Percentiles rank a stretch among this genome's conserved stretches.
These are phyloP conservation scores for Fusarium chlamydosporum DNA, from an alignment of 2,329 filamentous ascomycete species.

Conservation along the genomic window DNA sequence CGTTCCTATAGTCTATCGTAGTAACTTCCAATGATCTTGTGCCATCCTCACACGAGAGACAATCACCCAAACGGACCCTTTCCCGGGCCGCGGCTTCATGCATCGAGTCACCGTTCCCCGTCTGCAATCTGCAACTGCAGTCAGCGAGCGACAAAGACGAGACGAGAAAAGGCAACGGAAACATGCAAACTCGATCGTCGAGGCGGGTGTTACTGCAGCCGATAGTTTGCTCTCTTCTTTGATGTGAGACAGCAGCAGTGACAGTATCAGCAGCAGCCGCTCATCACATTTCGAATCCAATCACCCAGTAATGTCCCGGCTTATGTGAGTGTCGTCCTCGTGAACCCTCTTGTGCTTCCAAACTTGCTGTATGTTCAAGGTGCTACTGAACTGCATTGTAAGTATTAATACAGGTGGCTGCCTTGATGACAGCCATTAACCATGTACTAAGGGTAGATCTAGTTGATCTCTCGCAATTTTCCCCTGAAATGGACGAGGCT, in stretches of 20 bases:
- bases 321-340: conserved; percentile 29
- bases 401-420: conserved; percentile 6
- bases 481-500: conserved; percentile 22
- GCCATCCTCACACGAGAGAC: conserved; percentile 18
- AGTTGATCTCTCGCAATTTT: conserved; percentile 8
- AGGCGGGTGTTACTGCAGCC: conserved; percentile 29
- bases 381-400: neutral
- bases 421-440: conserved; percentile 5
- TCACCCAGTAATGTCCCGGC: conserved; percentile 19
- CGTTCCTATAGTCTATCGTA: conserved; percentile 4
- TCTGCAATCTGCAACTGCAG: conserved; percentile 18
- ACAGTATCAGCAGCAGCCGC: neutral
- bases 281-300: conserved; percentile 23
- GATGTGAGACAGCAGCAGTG: conserved; percentile 25
- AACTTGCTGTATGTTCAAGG: conserved; percentile 13
- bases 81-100: conserved; percentile 37
- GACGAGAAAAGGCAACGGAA: neutral
- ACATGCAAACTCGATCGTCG: conserved; percentile 35
- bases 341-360: conserved; percentile 32
- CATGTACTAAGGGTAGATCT: conserved; percentile 8
- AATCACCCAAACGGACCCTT: conserved; percentile 29
- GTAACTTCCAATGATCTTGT: conserved; percentile 33
- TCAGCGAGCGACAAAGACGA: neutral
- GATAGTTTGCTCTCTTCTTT: conserved; percentile 28
- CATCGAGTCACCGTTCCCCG: conserved; percentile 33